Base-by-base conservation (phyloP, 2,329 filamentous ascomycete species). In the Fusarium beomiforme region DNA sequence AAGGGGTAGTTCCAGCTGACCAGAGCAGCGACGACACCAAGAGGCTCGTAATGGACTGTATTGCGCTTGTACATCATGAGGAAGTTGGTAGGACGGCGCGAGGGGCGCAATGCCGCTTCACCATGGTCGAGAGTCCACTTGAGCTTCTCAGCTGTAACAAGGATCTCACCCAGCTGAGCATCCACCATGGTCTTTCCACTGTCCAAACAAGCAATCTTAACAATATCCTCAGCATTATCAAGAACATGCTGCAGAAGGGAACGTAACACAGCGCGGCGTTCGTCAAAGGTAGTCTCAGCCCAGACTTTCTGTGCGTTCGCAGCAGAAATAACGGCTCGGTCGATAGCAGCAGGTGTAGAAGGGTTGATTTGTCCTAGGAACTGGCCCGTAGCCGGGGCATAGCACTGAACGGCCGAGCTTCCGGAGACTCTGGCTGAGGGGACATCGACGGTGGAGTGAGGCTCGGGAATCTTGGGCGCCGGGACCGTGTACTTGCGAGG, bases 1-100 rank as follows among this genome's bases (percentile, higher is more conserved):
- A 98, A 97, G 46, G 93, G 91, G 79, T 94, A 98, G 84, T 99
- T 99, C 96, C 96, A 99, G 78, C 93, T 96, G 44, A 99, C 94
- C 56, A 95, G 91, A 21, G 96, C 95, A 14, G 94, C 92, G 9
- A 99, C 93, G 37, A 99, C 94, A 19, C 96, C 96, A 23, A 98
- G 85, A 17, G 96, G 95, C 81, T 99, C 95, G 81, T 97, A 99
- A 53, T 88, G 85, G 31, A 99, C 94, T 69, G 91, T 91, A 78
- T 98, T 98, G 79, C 89, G 90, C 87, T 99, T 99, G 83, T 98
- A 98, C 82, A 91, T 89, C 94, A 99, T 97, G 70, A 99, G 87
- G 47, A 97, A 86, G 80, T 97, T 98, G 2, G 94, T 97, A 8
- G 95, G 94, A 57, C 96, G 87, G 51, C 85, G 85, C 70, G 92